phyloP scores from a whole-genome alignment of 2,329 filamentous ascomycete species.

The Tolypocladium cylindrosporum region DNA sequence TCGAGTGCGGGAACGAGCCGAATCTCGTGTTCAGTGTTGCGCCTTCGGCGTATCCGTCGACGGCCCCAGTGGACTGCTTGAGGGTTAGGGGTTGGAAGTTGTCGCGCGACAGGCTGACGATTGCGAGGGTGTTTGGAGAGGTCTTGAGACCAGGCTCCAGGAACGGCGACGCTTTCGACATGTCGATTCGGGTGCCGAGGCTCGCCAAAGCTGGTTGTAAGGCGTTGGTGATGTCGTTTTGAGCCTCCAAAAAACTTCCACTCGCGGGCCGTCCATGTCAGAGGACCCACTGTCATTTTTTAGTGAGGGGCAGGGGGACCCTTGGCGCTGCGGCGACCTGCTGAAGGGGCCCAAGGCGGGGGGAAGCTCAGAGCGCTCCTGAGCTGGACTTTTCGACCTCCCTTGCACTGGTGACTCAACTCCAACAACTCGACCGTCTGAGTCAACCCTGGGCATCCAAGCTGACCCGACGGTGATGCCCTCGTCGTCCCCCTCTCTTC shows the following conservation, averaged over 20 bases:
- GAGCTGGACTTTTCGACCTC: background rate
- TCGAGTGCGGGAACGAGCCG: conserved; percentile 78
- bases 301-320: background rate
- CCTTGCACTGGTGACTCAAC: conserved; percentile 6
- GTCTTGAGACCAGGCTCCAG: conserved; percentile 59
- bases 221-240: background rate
- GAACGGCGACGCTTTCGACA: conserved; percentile 59
- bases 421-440: background rate
- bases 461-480: conserved; percentile 4
- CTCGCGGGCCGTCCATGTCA: background rate
- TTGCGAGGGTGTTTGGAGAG: conserved; percentile 57
- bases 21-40: conserved; percentile 86
- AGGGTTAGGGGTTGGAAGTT: conserved; percentile 69
- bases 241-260: background rate
- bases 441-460: background rate
- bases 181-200: conserved; percentile 9
- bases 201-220: background rate
- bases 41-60: conserved; percentile 66
- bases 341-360: background rate
- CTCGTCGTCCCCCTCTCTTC: conserved; percentile 8
- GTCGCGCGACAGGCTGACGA: conserved; percentile 84
- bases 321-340: background rate
- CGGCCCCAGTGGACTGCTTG: conserved; percentile 47
- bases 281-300: background rate
- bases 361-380: background rate